Conservation (phyloP, 2,329 filamentous ascomycete genomes). For the Arthroderma sp. region DNA sequence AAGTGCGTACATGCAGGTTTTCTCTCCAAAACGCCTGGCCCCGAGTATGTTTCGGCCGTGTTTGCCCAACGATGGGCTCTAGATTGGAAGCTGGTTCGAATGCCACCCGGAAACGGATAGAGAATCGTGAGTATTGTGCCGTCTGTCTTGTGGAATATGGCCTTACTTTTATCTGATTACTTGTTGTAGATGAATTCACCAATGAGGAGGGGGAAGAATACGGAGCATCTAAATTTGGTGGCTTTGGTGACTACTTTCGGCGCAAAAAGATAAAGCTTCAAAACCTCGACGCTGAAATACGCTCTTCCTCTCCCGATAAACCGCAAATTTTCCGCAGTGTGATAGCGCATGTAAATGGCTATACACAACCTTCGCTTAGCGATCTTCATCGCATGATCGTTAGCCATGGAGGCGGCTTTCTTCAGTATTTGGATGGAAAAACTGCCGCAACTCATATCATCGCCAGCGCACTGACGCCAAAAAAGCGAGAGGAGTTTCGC, state of each 20-base stretch:
- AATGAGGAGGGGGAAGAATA: conserved; percentile 87
- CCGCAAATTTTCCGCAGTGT: conserved; percentile 82
- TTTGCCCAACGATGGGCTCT: conserved; percentile 42
- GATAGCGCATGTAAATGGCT: conserved; percentile 85
- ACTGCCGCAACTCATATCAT: conserved; percentile 94
- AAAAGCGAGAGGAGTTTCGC: conserved; percentile 79
- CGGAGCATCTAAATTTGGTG: conserved; percentile 70
- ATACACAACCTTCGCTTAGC: conserved; percentile 85
- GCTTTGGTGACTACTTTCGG: conserved; percentile 82
- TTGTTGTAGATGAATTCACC: conserved; percentile 50
- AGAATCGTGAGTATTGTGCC: conserved; percentile 34
- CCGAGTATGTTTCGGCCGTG: too few relatives aligned
- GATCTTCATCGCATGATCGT: conserved; percentile 82
- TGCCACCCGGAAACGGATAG: conserved; percentile 50
- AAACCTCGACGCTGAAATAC: conserved; percentile 75
- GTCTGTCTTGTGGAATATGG: background rate
- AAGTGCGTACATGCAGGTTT: too few relatives aligned
- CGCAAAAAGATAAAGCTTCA: conserved; percentile 96
- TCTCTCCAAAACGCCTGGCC: too few relatives aligned
- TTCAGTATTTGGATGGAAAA: conserved; percentile 91
- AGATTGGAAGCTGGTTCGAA: conserved; percentile 47
- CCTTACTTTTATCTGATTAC: background rate
- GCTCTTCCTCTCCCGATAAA: conserved; percentile 54
- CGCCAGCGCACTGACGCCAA: conserved; percentile 75
- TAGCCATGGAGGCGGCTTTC: conserved; percentile 81